A percentile compares a stretch with the other conserved stretches of the same genome.
Evolutionary conservation across 2,329 filamentous ascomycete species (phyloP).

Genomic region (Aspergillus ochraceus): DNA sequence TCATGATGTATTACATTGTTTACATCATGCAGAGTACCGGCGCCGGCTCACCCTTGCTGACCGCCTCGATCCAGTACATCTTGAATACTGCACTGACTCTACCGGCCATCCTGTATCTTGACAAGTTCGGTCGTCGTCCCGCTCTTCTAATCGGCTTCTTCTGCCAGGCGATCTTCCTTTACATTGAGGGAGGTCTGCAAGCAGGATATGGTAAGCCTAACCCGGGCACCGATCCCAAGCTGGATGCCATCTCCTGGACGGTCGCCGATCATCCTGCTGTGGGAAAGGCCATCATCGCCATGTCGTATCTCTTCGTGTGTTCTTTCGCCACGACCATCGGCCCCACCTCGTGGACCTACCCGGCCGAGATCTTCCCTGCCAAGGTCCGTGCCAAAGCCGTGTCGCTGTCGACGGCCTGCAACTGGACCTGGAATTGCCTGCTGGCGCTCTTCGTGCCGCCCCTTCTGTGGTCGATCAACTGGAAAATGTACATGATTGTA

Average conservation of each 20-base stretch:
- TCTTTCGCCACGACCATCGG: slow-evolving; percentile 27
- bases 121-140: slow-evolving; percentile 69
- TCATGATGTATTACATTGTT: slow-evolving; percentile 69
- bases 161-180: slow-evolving; percentile 54
- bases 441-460: slow-evolving; percentile 20
- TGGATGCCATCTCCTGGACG: slow-evolving; percentile 20
- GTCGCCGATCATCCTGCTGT: slow-evolving; percentile 18
- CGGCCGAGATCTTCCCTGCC: slow-evolving; percentile 19
- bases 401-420: slow-evolving; percentile 18
- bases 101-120: slow-evolving; percentile 70
- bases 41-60: slow-evolving; percentile 58
- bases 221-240: slow-evolving; percentile 3
- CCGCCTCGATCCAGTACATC: slow-evolving; percentile 69
- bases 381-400: slow-evolving; percentile 22
- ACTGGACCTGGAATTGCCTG: slow-evolving; percentile 22
- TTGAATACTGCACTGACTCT: slow-evolving; percentile 78
- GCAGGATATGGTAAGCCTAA: slow-evolving; percentile 21
- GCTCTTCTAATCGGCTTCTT: slow-evolving; percentile 64
- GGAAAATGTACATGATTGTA: slow-evolving; percentile 25
- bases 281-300: slow-evolving; percentile 26
- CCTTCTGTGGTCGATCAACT: slow-evolving; percentile 20
- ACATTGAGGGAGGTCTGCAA: slow-evolving; percentile 40
- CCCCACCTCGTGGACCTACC: slow-evolving; percentile 22
- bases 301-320: slow-evolving; percentile 28
- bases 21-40: slow-evolving; percentile 65